Evolutionary conservation across 2,329 filamentous ascomycete species (phyloP).

Genomic region (Botrytis galanthina): DNA sequence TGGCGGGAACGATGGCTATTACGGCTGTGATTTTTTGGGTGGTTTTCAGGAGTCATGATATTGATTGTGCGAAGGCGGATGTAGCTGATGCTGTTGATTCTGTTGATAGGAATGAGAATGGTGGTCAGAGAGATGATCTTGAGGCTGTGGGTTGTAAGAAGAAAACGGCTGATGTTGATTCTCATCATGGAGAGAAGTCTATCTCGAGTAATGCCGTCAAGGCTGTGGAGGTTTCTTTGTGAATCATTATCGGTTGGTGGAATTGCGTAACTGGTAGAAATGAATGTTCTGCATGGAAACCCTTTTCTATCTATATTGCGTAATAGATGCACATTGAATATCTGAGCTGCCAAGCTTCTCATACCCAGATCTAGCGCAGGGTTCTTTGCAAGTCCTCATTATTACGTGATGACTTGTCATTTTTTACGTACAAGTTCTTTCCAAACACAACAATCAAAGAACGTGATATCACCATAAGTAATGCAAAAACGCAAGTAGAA

Average conservation of each 20-base stretch:
- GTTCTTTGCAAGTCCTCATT: too few relatives aligned
- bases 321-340: too few relatives aligned
- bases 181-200: neutral
- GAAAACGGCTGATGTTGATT: neutral
- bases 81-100: neutral
- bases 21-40: neutral
- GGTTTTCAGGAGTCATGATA: neutral
- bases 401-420: too few relatives aligned
- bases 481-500: too few relatives aligned
- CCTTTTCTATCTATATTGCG: too few relatives aligned
- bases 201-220: neutral
- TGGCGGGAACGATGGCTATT: neutral
- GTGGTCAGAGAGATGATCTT: neutral
- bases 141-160: neutral
- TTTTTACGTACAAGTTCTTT: accelerated
- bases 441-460: too few relatives aligned
- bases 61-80: neutral
- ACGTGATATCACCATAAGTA: too few relatives aligned
- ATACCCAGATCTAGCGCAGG: too few relatives aligned
- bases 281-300: too few relatives aligned
- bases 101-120: neutral
- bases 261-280: too few relatives aligned
- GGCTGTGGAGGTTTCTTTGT: neutral
- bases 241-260: neutral
- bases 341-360: too few relatives aligned